Percentiles rank a stretch among this genome's conserved stretches.
phyloP scores from a whole-genome alignment of 306 rosid species.

The Citrullus colocynthis region DNA sequence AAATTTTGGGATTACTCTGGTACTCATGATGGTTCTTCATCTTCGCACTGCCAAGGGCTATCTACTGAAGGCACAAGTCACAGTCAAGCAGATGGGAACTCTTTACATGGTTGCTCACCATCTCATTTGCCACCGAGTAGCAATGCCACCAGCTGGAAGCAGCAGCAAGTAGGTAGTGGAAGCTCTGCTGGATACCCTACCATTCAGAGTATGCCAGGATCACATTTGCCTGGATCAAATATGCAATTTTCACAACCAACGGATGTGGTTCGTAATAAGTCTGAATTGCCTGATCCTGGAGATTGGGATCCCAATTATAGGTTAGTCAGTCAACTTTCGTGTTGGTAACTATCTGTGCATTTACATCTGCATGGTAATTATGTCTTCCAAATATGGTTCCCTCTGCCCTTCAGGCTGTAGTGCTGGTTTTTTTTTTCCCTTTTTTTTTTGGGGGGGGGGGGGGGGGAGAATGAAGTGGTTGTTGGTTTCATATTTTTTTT shows the following conservation, averaged over 20 bases:
- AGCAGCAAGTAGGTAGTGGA: conserved; percentile 47
- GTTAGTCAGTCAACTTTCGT: conserved; percentile 21
- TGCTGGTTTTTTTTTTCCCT: too few species aligned
- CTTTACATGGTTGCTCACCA: conserved; percentile 59
- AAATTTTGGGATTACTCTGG: conserved; percentile 81
- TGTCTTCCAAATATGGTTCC: too few species aligned
- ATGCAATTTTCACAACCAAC: conserved; percentile 33
- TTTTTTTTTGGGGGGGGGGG: too few species aligned
- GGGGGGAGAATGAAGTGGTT: too few species aligned
- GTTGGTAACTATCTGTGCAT: not conserved
- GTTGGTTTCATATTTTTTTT: too few species aligned
- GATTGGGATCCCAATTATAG: conserved; percentile 99
- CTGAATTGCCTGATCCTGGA: conserved; percentile 86
- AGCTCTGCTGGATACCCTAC: conserved; percentile 33
- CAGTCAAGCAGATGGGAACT: conserved; percentile 50
- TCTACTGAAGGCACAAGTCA: conserved; percentile 40
- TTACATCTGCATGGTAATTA: not conserved
- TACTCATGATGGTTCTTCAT: conserved; percentile 55
- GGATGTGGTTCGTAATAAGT: conserved; percentile 41
- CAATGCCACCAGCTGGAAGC: conserved; percentile 67
- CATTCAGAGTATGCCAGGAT: conserved; percentile 39
- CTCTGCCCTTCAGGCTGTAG: too few species aligned
- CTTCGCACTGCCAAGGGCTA: conserved; percentile 72
- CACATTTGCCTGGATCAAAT: conserved; percentile 31
- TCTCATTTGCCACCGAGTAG: conserved; percentile 48